A percentile compares a stretch with the other conserved stretches of the same genome.
These are phyloP conservation scores for Candolleomyces aberdarensis DNA, from an alignment of 768 basidiomycete species.

Conservation along the genomic window DNA sequence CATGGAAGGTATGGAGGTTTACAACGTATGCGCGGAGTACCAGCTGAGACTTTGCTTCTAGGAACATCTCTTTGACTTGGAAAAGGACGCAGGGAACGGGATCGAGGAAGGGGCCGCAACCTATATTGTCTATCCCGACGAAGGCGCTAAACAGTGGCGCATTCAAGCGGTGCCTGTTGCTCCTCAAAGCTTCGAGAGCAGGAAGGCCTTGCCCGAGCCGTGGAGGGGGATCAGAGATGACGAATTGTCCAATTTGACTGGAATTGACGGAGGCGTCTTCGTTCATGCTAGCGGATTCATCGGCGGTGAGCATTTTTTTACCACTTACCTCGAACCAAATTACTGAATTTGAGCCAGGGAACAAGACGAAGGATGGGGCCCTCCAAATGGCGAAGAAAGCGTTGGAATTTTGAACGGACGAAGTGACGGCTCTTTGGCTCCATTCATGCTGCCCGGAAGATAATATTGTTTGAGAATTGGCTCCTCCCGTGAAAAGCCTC, in stretches of 20 bases:
- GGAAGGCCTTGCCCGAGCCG: slow-evolving; percentile 87
- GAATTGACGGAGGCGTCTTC: slow-evolving; percentile 84
- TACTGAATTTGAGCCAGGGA: slow-evolving; percentile 46
- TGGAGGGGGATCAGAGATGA: slow-evolving; percentile 95
- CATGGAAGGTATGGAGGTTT: slow-evolving; percentile 73
- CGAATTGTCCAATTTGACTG: slow-evolving; percentile 64
- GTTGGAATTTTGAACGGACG: slow-evolving; percentile 36
- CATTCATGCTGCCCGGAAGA: not conserved
- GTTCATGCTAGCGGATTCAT: slow-evolving; percentile 97
- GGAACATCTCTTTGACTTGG: slow-evolving; percentile 90
- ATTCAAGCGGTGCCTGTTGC: slow-evolving; percentile 87
- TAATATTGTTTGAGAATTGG: too few species aligned
- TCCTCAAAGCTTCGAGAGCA: slow-evolving; percentile 82
- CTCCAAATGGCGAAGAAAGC: slow-evolving; percentile 74
- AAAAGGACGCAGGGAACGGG: slow-evolving; percentile 50
- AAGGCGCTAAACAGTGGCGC: slow-evolving; percentile 74
- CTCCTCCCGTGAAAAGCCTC: too few species aligned
- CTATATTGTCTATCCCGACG: slow-evolving; percentile 91
- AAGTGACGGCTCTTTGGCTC: not conserved
- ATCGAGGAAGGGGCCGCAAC: slow-evolving; percentile 51
- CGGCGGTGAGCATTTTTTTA: slow-evolving; percentile 57
- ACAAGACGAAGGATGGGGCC: slow-evolving; percentile 87
- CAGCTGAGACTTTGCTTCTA: slow-evolving; percentile 10
- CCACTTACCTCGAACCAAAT: not conserved
- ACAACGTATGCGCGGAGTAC: not conserved